Conservation (phyloP, 768 basidiomycete genomes). For the Suillus fuscotomentosus region DNA sequence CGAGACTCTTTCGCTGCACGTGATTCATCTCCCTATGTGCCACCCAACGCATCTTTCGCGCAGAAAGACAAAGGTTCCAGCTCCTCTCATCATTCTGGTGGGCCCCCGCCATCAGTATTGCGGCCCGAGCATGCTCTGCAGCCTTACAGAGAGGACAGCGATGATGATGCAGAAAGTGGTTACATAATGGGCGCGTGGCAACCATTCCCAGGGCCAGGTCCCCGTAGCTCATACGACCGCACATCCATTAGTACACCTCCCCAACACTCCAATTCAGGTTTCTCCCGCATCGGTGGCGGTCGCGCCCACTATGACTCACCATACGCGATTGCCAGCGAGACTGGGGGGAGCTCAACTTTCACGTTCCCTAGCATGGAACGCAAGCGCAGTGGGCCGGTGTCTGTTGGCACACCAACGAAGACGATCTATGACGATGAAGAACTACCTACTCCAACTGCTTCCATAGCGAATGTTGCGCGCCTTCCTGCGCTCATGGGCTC, state of each 20-base stretch:
- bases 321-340: conserved; percentile 62
- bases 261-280: conserved; percentile 52
- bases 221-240: conserved; percentile 23
- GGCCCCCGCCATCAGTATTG: conserved; percentile 66
- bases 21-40: conserved; percentile 51
- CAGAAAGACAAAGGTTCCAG: conserved; percentile 25
- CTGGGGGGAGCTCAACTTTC: conserved; percentile 49
- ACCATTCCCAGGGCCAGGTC: conserved; percentile 52
- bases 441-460: conserved; percentile 51
- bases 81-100: conserved; percentile 43
- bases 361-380: conserved; percentile 67
- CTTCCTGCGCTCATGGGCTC: conserved; percentile 33
- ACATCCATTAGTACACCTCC: conserved; percentile 26
- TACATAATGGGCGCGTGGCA: conserved; percentile 97
- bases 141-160: conserved; percentile 76
- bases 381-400: conserved; percentile 19
- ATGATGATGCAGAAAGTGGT: conserved; percentile 66
- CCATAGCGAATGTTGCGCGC: conserved; percentile 44
- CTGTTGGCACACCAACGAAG: conserved; percentile 17
- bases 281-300: conserved; percentile 86
- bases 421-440: conserved; percentile 37
- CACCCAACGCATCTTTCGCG: conserved; percentile 36
- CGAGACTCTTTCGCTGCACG: conserved; percentile 26
- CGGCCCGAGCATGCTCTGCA: conserved; percentile 76
- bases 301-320: conserved; percentile 83